Percentiles rank a stretch among this genome's conserved stretches.
Evolutionary conservation across 163 green algal species (phyloP).

Genomic region (Chlamydomonas reinhardtii): DNA sequence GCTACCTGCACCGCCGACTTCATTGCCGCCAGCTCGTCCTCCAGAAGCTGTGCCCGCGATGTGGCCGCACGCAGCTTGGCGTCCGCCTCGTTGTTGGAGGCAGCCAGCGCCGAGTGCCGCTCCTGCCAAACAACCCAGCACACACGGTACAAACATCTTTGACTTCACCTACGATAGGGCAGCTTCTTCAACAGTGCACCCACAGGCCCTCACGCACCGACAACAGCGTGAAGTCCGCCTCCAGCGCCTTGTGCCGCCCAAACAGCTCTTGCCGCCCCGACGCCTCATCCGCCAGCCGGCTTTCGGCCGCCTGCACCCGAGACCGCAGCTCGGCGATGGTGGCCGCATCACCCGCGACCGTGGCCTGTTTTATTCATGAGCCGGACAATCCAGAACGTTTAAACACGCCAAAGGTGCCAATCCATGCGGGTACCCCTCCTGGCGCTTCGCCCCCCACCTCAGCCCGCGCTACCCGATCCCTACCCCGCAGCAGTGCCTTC

Average conservation of each 20-base stretch:
- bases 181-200: too few relatives aligned
- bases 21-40: slow-evolving; percentile 43
- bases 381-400: too few relatives aligned
- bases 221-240: slow-evolving; percentile 35
- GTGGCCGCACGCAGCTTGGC: not conserved
- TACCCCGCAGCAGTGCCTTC: not conserved
- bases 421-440: too few relatives aligned
- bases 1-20: slow-evolving; percentile 44
- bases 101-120: not conserved
- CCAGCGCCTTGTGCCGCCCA: slow-evolving; percentile 23
- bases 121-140: not conserved
- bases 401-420: too few relatives aligned
- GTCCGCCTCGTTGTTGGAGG: slow-evolving; percentile 41
- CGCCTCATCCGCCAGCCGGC: slow-evolving; percentile 9
- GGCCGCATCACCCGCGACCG: slow-evolving; percentile 38
- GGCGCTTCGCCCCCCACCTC: too few relatives aligned
- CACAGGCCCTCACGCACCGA: too few relatives aligned
- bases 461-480: too few relatives aligned
- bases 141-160: too few relatives aligned
- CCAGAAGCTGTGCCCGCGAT: slow-evolving; percentile 20
- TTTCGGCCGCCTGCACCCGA: slow-evolving; percentile 40
- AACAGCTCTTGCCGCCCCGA: slow-evolving; percentile 41
- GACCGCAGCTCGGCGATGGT: slow-evolving; percentile 49
- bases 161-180: too few relatives aligned
- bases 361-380: slow-evolving; percentile 25